Base-by-base conservation (phyloP, 2,329 filamentous ascomycete genomes). In the Pseudonectria buxi region DNA sequence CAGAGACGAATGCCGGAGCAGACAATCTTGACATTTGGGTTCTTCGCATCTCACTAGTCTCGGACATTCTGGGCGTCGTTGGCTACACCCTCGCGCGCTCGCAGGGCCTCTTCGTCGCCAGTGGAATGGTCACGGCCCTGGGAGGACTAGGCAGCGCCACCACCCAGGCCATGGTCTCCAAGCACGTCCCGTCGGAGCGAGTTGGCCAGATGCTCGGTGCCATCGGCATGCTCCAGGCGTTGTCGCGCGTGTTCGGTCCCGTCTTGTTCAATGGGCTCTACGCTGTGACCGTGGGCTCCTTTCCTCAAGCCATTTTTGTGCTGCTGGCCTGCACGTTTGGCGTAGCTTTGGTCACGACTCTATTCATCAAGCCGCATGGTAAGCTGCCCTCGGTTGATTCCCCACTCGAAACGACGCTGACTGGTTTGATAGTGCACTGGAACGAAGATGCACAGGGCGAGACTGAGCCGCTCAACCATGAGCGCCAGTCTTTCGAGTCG, bases 161-260 rank as follows among this genome's bases (percentile, higher is more conserved):
- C 0, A 70, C 94, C 32, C 87, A 94, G 54, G 82, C 85, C 2
- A 76, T 83, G 1, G 67, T 95, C 33, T 95, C 88, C 14, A 96
- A 95, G 57, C 92, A 96, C 58, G 82, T 96, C 0, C 86, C 89
- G 0, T 71, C 79, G 1, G 84, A 92, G 44, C 76, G 76, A 30
- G 82, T 92, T 0, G 92, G 92, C 0, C 81, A 92, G 57, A 67
- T 96, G n/a, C 72, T 98, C 0, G 92, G 92, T 14, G 89, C 88
- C 2, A 83, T 82, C 12, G 92, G 90, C 0, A 68, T 96, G 42
- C 63, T 96, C 39, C 90, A 96, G 61, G 84, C 87, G 1, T 63
- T 95, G 25, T 77, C 85, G 3, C 72, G 88, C 42, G 78, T 96
- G 3, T 57, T 94, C 10, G 81, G 83, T 1, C 92, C 92, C 0